Base-by-base conservation (phyloP, 805 yeast species). In the Saturnispora silvae region DNA sequence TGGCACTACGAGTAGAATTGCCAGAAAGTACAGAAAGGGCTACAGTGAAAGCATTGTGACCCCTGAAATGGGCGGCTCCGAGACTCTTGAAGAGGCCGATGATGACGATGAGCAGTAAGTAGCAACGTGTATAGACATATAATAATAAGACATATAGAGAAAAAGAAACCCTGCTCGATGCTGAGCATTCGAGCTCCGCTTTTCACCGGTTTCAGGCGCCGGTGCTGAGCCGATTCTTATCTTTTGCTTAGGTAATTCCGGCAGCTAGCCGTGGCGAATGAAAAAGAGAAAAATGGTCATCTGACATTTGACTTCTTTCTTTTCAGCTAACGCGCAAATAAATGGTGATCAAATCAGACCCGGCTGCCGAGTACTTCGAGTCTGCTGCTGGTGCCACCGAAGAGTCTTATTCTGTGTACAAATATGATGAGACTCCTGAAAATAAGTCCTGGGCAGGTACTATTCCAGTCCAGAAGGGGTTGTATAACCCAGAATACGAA, bases 381-480 rank as follows among this genome's bases (percentile, higher is more conserved):
- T 50, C 53, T 13, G 34, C 42, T 13, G 22, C 43, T 26, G 47
- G 42, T 25, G 50, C 42, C 11, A 37, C 41, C 17, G 56, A 52
- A 33, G 35, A 53, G n/a, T 8, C 11, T 11, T 54, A 54, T 41
- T 56, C 65, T 4, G 67, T 76, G 37, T 81, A 75, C 61, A 48
- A 68, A 27, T 83, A 83, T 59, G 85, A 81, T 49, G 89, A 81
- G 55, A 67, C 73, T 20, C 78, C 83, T 23, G 77, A 72, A 48
- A 84, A 86, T 68, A 75, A 65, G 48, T 80, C 95, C 3, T 89
- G 97, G 97, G 96, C 96, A 18, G 75, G 81, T 33, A 70, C 92
- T 8, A 68, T 89, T 46, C 97, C 97, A 33, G 71, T 73, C 31
- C 76, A 77, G 47, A 80, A 86, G 61, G 97, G 95, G 26, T 75